phyloP scores from a whole-genome alignment of 768 basidiomycete genomes.

The Calocera viscosa region DNA sequence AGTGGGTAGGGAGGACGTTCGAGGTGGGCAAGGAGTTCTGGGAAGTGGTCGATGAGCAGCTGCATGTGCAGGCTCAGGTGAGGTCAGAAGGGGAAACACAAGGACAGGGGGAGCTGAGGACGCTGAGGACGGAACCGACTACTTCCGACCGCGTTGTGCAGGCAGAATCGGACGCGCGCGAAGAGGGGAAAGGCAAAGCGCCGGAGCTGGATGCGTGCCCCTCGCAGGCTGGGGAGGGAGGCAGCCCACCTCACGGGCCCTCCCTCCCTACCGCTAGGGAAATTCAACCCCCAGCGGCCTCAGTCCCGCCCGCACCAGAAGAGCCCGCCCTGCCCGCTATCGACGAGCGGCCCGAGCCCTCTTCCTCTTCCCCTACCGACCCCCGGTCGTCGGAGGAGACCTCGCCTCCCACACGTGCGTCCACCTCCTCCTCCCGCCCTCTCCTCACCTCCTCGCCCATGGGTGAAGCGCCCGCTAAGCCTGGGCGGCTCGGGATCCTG shows the following conservation, averaged over 20 bases:
- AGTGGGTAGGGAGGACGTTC: constrained; percentile 64
- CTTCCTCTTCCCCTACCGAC: too few relatives aligned
- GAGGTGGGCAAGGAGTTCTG: constrained; percentile 52
- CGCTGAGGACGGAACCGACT: background rate
- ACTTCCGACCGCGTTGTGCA: background rate
- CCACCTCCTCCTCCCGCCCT: background rate
- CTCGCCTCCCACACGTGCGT: background rate
- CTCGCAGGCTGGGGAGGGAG: too few relatives aligned
- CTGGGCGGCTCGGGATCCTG: background rate
- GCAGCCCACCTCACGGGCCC: too few relatives aligned
- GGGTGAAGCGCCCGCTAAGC: background rate
- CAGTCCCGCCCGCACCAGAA: too few relatives aligned
- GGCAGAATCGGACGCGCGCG: background rate
- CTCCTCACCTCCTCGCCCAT: background rate
- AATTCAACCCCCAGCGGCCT: too few relatives aligned
- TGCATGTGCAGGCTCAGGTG: background rate
- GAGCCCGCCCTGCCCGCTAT: too few relatives aligned
- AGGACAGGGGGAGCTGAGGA: constrained; percentile 12
- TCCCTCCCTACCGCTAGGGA: too few relatives aligned
- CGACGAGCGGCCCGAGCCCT: too few relatives aligned
- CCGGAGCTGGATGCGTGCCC: background rate
- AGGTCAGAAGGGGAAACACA: background rate
- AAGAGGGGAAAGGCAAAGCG: background rate
- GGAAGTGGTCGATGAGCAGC: constrained; percentile 9
- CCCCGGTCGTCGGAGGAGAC: background rate